Evolutionary conservation across 1,139 yeast species (phyloP), one percentile per base, ranked within the genome.

Genomic region (Debaryomyces fabryi): DNA sequence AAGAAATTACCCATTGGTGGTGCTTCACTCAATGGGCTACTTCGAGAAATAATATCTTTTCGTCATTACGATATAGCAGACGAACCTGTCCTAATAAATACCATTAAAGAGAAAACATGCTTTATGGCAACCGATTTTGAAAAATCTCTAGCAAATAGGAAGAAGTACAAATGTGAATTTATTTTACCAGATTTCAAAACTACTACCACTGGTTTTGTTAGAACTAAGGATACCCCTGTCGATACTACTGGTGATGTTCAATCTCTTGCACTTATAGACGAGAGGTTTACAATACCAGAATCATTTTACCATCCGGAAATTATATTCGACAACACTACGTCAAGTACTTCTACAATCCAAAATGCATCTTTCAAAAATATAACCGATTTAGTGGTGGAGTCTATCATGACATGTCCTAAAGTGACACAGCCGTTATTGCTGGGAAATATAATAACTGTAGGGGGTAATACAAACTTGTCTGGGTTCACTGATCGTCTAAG

Each of bases 61-160:
- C 78, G 98, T 50, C 96, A 95, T 69, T 93, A 92, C 67, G 95
- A 95, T 62, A 92, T 95, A 59, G 85, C 89, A 63, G 97, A 92
- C 52, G 99, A 95, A 65, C 88, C 96, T 0, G 76, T 88, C 6
- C 71, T 95, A 45, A 85, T 93, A 45, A 89, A 92, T 61, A 85
- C 88, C 35, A 88, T 95, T 56, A 93, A 95, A 61, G 97, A 93
- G 59, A 74, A 81, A 32, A 79, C 95, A 6, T 82, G 93, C 58
- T 91, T 82, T 63, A 82, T 92, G 41, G 85, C 96, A 0, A 57
- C 62, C 12, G 83, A 92, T 55, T 93, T 86, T 60, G 78, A 76
- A 36, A 69, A 69, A 15, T 83, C 87, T 21, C 70, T 92, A 49
- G 71, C 75, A 42, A 50, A 65, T 4, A 65, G 66, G 46, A 44